Conservation (phyloP, 2,329 filamentous ascomycete genomes). For the Alternaria triticina region DNA sequence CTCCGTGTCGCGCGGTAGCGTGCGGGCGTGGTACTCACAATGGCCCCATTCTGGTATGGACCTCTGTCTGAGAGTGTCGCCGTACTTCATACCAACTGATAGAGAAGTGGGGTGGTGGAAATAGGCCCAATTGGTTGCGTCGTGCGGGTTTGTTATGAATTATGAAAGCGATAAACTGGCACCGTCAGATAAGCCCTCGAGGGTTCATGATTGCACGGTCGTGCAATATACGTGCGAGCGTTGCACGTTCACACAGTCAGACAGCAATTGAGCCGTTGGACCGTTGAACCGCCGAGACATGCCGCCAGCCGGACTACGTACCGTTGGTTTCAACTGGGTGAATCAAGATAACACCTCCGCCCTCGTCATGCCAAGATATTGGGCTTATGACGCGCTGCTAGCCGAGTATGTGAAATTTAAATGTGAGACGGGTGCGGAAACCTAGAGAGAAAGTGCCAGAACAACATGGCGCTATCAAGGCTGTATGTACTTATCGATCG, state of each 20-base stretch:
- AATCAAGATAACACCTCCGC: background rate
- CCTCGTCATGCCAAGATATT: background rate
- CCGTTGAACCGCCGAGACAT: slow-evolving; percentile 6
- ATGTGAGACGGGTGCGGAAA: background rate
- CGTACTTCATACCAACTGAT: slow-evolving; percentile 71
- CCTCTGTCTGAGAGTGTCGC: slow-evolving; percentile 73
- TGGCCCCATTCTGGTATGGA: slow-evolving; percentile 84
- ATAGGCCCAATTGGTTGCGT: slow-evolving; percentile 9
- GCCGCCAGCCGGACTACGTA: slow-evolving; percentile 14
- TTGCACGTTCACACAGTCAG: background rate
- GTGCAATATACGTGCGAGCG: background rate
- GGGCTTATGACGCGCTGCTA: slow-evolving; percentile 2
- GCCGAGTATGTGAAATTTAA: slow-evolving; percentile 2
- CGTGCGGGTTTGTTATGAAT: slow-evolving; percentile 11
- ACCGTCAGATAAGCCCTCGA: slow-evolving; percentile 16
- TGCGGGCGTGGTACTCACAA: slow-evolving; percentile 57
- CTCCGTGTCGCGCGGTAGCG: background rate
- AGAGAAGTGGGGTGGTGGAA: slow-evolving; percentile 1
- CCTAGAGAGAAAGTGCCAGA: slow-evolving; percentile 3
- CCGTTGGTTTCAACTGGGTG: slow-evolving; percentile 15
- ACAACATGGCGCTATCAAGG: slow-evolving; percentile 3
- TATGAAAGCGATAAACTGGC: slow-evolving; percentile 8
- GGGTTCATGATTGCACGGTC: slow-evolving; percentile 3
- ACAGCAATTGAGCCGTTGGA: slow-evolving; percentile 1
- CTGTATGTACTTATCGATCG: slow-evolving; percentile 5